Evolutionary conservation across 2,329 filamentous ascomycete genomes (phyloP).

Genomic region (Alternaria hordeiaustralica): DNA sequence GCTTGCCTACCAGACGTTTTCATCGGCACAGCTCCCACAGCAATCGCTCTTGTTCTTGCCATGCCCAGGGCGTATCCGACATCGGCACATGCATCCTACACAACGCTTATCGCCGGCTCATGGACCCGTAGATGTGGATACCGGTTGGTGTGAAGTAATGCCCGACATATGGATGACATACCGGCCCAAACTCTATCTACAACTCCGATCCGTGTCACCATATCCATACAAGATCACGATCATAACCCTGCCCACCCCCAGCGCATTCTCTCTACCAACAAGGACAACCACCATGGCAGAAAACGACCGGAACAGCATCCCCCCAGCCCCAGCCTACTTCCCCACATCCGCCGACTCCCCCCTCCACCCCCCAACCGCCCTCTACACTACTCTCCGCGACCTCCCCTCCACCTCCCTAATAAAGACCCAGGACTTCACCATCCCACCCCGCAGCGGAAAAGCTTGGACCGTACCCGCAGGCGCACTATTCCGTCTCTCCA

Average conservation of each 20-base stretch:
- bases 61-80: neutral
- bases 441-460: conserved; percentile 75
- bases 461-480: conserved; percentile 76
- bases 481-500: conserved; percentile 74
- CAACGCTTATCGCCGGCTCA: conserved; percentile 14
- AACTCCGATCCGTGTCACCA: neutral
- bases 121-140: neutral
- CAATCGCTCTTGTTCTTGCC: neutral
- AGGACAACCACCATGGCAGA: conserved; percentile 3
- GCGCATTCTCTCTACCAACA: neutral
- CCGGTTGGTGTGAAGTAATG: neutral
- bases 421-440: conserved; percentile 46
- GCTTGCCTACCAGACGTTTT: too few relatives aligned
- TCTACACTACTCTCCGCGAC: conserved; percentile 35
- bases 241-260: neutral
- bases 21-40: neutral
- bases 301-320: conserved; percentile 11
- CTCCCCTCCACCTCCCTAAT: conserved; percentile 17
- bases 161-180: neutral
- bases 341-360: conserved; percentile 39
- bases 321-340: conserved; percentile 45
- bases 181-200: neutral
- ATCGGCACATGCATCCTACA: neutral
- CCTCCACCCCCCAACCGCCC: conserved; percentile 39
- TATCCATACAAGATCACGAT: neutral